These are phyloP conservation scores for Kazachstania bromeliacearum DNA, from an alignment of 805 yeast species.

Conservation along the genomic window DNA sequence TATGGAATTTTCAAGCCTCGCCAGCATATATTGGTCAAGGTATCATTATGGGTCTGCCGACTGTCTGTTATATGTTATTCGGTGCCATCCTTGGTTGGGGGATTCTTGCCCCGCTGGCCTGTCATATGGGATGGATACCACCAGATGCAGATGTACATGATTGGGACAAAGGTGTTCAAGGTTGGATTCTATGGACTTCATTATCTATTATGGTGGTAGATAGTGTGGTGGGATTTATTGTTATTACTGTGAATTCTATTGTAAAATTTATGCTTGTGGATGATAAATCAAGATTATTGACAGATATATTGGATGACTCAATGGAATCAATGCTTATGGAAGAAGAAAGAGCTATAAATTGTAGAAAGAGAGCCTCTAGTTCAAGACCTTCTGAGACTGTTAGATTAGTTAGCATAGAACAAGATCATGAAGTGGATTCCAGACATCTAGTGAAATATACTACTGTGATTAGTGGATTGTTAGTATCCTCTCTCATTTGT, in stretches of 20 bases:
- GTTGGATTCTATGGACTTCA: slow-evolving; percentile 95
- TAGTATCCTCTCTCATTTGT: slow-evolving; percentile 59
- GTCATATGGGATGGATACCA: slow-evolving; percentile 71
- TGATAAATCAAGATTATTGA: slow-evolving; percentile 18
- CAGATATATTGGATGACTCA: slow-evolving; percentile 22
- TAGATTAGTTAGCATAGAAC: slow-evolving; percentile 22
- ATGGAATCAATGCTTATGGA: slow-evolving; percentile 27
- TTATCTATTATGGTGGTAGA: slow-evolving; percentile 91
- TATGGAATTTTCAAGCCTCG: slow-evolving; percentile 89
- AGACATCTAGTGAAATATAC: slow-evolving; percentile 42
- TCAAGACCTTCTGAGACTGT: slow-evolving; percentile 19
- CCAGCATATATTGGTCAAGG: slow-evolving; percentile 98
- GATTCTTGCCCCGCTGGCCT: slow-evolving; percentile 72
- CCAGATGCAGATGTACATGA: slow-evolving; percentile 66
- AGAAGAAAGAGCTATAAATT: slow-evolving; percentile 25
- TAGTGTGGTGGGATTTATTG: slow-evolving; percentile 69
- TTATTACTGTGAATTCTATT: slow-evolving; percentile 43
- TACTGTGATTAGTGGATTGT: slow-evolving; percentile 50
- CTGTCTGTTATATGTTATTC: slow-evolving; percentile 81
- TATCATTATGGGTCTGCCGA: slow-evolving; percentile 90
- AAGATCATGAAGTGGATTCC: slow-evolving; percentile 33
- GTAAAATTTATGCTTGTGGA: slow-evolving; percentile 18
- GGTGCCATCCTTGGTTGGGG: slow-evolving; percentile 93
- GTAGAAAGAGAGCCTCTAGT: slow-evolving; percentile 8
- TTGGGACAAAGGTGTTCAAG: slow-evolving; percentile 92